Evolutionary conservation across 106 monocot genomes (phyloP), one percentile per base, ranked within the genome.

Genomic region (Dendrobium catenatum): DNA sequence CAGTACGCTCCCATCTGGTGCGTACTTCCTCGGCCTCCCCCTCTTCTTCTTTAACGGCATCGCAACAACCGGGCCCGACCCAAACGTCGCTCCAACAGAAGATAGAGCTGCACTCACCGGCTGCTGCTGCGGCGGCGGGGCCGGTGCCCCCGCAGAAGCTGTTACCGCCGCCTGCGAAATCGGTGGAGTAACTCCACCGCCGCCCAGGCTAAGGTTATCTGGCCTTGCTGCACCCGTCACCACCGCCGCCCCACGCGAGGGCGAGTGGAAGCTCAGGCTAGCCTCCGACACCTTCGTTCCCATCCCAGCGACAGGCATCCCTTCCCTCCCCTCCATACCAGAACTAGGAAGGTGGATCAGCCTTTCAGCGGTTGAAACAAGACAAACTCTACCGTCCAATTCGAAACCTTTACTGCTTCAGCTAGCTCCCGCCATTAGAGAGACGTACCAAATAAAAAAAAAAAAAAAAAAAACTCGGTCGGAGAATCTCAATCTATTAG

Each of bases 21-120:
- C 95, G 88, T 95, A 95, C 92, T 95, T 95, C 87, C 95, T 92
- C 77, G 95, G 95, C 87, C 95, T 84, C 31, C 95, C 95, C 42
- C 95, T 82, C 86, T 89, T 95, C 89, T 88, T 95, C 88, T 88
- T 92, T 29, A 18, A 9, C 55, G 20, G 26, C 33, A n/a, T 16
- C 22, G 6, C 61, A 42, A 15, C 15, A 51, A 51, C 13, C 16
- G 51, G 51, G 16, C 51, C 51, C 51, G 51, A 51, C 51, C 51
- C 51, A 51, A 51, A 51, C 51, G 13, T 3, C 15, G 15, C 51
- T 51, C 10, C 51, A 51, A 2, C 51, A 51, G 51, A 51, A 1
- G 51, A 51, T 51, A 51, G 13, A 51, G 51, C 51, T 51, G 51
- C 13, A 51, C 13, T 51, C 13, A 51, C 51, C 2, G 51, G 51